Percentiles rank a stretch among this genome's conserved stretches.
These are phyloP conservation scores for Perkinsus marinus DNA, from an alignment of 169 alveolate genomes.

Conservation along the genomic window DNA sequence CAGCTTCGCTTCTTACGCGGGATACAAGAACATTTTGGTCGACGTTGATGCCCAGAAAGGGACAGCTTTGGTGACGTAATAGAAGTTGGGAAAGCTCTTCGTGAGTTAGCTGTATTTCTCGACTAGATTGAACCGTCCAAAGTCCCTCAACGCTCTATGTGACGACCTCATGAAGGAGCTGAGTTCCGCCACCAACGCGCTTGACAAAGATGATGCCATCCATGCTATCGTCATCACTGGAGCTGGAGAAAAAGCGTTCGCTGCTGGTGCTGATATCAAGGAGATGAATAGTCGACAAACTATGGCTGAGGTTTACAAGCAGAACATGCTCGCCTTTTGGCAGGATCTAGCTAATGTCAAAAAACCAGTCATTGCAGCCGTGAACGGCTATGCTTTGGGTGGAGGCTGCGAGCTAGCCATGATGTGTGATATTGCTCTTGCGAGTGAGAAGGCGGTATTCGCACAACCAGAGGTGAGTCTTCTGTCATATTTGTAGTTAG, in stretches of 20 bases:
- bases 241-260: constrained; percentile 13
- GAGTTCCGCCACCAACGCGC: constrained; percentile 14
- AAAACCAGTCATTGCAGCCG: constrained; percentile 62
- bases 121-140: constrained; percentile 57
- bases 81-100: too few species aligned
- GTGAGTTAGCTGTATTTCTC: too few species aligned
- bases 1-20: background rate
- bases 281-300: constrained; percentile 49
- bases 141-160: constrained; percentile 66
- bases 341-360: constrained; percentile 28
- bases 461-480: constrained; percentile 55
- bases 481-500: background rate
- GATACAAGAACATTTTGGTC: background rate
- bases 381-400: constrained; percentile 62
- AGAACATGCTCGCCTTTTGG: constrained; percentile 43
- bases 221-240: constrained; percentile 69
- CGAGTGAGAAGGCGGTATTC: constrained; percentile 52
- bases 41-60: background rate
- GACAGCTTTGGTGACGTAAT: background rate
- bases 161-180: constrained; percentile 50
- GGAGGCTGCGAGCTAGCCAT: constrained; percentile 71
- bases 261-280: constrained; percentile 76
- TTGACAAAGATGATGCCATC: constrained; percentile 43
- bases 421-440: constrained; percentile 58
- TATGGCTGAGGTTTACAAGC: constrained; percentile 29